Base-by-base conservation (phyloP, 768 basidiomycete species). In the Tulasnella sp. region DNA sequence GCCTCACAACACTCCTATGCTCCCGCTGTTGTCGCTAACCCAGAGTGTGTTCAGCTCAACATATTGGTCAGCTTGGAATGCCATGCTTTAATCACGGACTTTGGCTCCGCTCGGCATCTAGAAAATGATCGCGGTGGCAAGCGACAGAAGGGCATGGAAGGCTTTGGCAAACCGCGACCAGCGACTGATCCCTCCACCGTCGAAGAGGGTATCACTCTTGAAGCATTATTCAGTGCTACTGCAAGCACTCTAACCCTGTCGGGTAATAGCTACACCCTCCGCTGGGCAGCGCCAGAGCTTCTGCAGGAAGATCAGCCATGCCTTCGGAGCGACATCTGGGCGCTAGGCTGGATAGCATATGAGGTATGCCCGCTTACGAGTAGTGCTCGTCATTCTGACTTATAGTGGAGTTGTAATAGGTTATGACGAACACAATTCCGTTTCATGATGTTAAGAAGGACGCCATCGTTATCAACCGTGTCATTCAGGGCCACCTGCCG, bases 271-370 rank as follows among this genome's bases (percentile, higher is more conserved):
- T 37, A 46, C 50, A 41, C 76, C 16, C 50, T 76, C 34, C 44
- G 44, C 2, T 76, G 76, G 76, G 37, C 37, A 31, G 46, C 37
- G 50, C 76, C 76, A 37, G 76, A 76, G 50, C 50, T 76, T 9
- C 50, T 76, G 28, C 6, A 41, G 2, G 76, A 37, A 0, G 24
- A 76, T 9, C 0, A 4, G 7, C 42, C 37, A 22, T 24, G 37
- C 12, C 46, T n/a, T 3, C 24, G 46, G 24, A 76, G 76, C 20
- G 76, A 76, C 37, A 76, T 76, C 22, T 76, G 76, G 76, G 46
- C 76, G 1, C n/a, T 37, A 28, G 76, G 76, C 7, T 76, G 76
- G 37, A 18, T 76, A 20, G 76, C 50, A 1, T 54, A 46, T n/a
- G 76, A 76, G n/a, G n/a, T n/a, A n/a, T n/a, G n/a, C n/a, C n/a